Evolutionary conservation across 2,329 filamentous ascomycete species (phyloP), one percentile per base, ranked within the genome.

Genomic region (Colletotrichum graminicola): DNA sequence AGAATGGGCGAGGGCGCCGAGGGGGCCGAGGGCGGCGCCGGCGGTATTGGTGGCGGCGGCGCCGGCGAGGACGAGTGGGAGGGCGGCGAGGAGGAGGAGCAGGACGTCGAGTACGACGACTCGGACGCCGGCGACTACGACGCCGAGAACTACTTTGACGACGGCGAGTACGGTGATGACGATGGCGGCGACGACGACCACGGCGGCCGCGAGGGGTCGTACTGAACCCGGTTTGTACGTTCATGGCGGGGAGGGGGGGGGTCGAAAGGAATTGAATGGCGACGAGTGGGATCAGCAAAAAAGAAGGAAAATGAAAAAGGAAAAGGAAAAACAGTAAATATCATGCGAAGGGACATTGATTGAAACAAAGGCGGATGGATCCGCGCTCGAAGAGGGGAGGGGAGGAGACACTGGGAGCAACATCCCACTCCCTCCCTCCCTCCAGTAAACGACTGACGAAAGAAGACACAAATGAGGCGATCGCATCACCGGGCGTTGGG

Each of bases 41-140:
- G 14, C 39, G 39, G 39, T 6, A 14, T 3, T 6, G 41, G 73
- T 8, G 84, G 79, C 1, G 21, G 18, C 21, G 43, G 18, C 7
- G 43, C 5, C 8, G 43, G 43, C 43, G 86, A 86, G 8, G 80
- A 84, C 23, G 86, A 80, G 14, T 75, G 79, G 36, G 86, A 88
- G 29, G 86, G 88, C 61, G 84, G 80, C 11, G 76, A 81, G 43
- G 83, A 85, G 62, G 84, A 83, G 12, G 84, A 84, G 23, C 84
- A 86, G 74, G 85, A 86, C 65, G 84, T 86, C 66, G 81, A 80
- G 32, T 87, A 86, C 72, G 86, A 90, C 59, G 88, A 90, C 66
- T 87, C 89, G 69, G 87, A 88, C 60, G 88, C 86, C 1, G 88
- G 88, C 10, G 88, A 90, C 72, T 90, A 90, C 76, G 86, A 90